Percentiles rank a stretch among this genome's conserved stretches.
Evolutionary conservation across 495 filamentous ascomycete species (phyloP).

Genomic region (Neurospora africana): DNA sequence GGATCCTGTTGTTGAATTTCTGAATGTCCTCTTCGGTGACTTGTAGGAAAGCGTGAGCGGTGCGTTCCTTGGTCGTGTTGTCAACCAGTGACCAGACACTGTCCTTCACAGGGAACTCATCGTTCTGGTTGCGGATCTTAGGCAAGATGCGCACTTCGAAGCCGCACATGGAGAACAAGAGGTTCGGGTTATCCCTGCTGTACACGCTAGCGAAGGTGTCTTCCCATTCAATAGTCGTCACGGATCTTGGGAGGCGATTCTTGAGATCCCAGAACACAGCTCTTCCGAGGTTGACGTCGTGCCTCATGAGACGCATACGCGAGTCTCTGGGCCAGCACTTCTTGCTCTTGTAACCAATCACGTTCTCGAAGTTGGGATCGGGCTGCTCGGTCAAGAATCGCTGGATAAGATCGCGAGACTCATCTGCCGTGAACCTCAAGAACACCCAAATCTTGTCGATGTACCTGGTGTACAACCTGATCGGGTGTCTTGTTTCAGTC

Average conservation of each 20-base stretch:
- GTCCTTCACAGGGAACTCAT: conserved; percentile 95
- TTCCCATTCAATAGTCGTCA: conserved; percentile 98
- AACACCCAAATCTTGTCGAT: conserved; percentile 99
- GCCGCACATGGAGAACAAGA: conserved; percentile 95
- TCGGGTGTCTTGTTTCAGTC: conserved; percentile 86
- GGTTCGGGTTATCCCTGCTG: conserved; percentile 94
- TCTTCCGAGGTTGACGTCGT: conserved; percentile 96
- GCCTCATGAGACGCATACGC: conserved; percentile 95
- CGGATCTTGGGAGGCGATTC: conserved; percentile 84
- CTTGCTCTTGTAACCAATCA: conserved; percentile 98
- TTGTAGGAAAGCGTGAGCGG: conserved; percentile 94
- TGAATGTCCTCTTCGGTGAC: conserved; percentile 98
- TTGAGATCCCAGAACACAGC: conserved; percentile 99
- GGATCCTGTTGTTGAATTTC: conserved; percentile 98
- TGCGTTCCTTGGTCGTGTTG: conserved; percentile 91
- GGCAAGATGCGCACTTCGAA: conserved; percentile 97
- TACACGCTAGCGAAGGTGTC: conserved; percentile 99
- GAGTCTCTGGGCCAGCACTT: conserved; percentile 99
- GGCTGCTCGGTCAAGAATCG: conserved; percentile 97
- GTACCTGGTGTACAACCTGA: conserved; percentile 92
- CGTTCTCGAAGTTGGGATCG: conserved; percentile 98
- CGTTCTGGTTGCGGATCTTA: conserved; percentile 88
- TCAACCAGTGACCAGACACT: conserved; percentile 97
- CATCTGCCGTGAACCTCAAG: conserved; percentile 84
- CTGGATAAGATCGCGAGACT: conserved; percentile 92